phyloP scores from a whole-genome alignment of 352 stramenopile genomes.

The Phytophthora sojae region DNA sequence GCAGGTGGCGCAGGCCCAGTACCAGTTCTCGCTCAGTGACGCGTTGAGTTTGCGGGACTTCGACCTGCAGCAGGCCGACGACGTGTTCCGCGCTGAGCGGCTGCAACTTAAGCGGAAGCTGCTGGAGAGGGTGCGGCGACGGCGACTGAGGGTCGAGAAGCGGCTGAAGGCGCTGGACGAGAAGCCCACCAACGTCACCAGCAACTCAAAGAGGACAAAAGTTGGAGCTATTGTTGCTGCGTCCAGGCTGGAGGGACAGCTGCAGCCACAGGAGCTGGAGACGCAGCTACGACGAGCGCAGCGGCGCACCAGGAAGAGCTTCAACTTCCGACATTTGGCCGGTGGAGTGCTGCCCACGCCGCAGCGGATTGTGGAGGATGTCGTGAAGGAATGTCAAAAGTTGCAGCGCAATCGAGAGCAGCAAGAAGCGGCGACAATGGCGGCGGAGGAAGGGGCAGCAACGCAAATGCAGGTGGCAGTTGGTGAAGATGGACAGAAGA shows the following conservation, averaged over 20 bases:
- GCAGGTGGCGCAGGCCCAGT: constrained; percentile 57
- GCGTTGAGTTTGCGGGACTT: constrained; percentile 70
- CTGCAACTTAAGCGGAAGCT: constrained; percentile 40
- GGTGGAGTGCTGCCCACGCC: constrained; percentile 49
- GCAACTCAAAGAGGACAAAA: constrained; percentile 18
- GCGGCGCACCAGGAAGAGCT: constrained; percentile 37
- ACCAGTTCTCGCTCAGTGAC: constrained; percentile 64
- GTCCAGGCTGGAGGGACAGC: neutral
- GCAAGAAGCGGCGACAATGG: constrained; percentile 17
- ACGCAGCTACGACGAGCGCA: constrained; percentile 40
- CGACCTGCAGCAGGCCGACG: constrained; percentile 76
- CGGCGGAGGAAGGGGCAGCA: constrained; percentile 7
- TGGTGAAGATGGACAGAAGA: constrained; percentile 20
- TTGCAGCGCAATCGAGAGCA: constrained; percentile 30
- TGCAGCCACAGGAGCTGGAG: constrained; percentile 24
- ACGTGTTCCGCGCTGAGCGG: constrained; percentile 45
- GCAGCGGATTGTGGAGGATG: constrained; percentile 48
- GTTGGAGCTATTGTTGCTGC: neutral
- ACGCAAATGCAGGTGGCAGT: constrained; percentile 7
- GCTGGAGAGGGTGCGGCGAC: constrained; percentile 19
- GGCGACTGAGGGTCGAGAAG: constrained; percentile 34
- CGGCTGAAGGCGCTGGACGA: constrained; percentile 7
- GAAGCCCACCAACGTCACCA: neutral
- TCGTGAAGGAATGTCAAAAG: constrained; percentile 35
- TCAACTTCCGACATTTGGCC: constrained; percentile 70